Conservation (phyloP, 2,329 filamentous ascomycete species). For the Xylariomycetidae sp. region DNA sequence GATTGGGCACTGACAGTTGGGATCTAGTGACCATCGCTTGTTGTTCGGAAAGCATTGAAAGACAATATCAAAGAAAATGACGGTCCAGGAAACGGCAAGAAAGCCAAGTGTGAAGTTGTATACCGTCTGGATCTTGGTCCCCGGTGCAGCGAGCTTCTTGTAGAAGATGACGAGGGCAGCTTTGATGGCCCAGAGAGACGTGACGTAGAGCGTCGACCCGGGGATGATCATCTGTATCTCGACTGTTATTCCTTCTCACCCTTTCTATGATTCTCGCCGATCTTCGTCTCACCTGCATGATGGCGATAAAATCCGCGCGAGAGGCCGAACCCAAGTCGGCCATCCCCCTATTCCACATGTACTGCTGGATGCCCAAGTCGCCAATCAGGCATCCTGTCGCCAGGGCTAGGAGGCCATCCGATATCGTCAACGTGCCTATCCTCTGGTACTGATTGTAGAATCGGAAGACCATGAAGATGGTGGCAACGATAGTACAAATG, state of each 20-base stretch:
- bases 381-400: conserved; percentile 26
- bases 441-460: conserved; percentile 24
- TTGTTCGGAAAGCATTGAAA: conserved; percentile 33
- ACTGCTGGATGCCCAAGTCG: conserved; percentile 27
- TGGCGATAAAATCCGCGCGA: conserved; percentile 17
- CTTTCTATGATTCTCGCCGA: not conserved
- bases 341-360: conserved; percentile 23
- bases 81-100: conserved; percentile 24
- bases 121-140: conserved; percentile 29
- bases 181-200: conserved; percentile 37
- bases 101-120: conserved; percentile 32
- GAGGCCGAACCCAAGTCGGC: conserved; percentile 16
- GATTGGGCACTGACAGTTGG: conserved; percentile 16
- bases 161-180: conserved; percentile 36
- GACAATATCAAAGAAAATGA: conserved; percentile 34
- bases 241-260: not conserved
- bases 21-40: conserved; percentile 26
- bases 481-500: conserved; percentile 13
- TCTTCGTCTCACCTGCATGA: conserved; percentile 2
- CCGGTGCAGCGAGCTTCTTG: conserved; percentile 32
- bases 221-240: conserved; percentile 32
- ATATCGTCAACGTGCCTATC: conserved; percentile 22
- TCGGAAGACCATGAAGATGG: conserved; percentile 24
- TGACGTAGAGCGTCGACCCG: conserved; percentile 34
- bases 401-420: conserved; percentile 27